phyloP scores from a whole-genome alignment of 768 basidiomycete species.

The Russula dissimulans region DNA sequence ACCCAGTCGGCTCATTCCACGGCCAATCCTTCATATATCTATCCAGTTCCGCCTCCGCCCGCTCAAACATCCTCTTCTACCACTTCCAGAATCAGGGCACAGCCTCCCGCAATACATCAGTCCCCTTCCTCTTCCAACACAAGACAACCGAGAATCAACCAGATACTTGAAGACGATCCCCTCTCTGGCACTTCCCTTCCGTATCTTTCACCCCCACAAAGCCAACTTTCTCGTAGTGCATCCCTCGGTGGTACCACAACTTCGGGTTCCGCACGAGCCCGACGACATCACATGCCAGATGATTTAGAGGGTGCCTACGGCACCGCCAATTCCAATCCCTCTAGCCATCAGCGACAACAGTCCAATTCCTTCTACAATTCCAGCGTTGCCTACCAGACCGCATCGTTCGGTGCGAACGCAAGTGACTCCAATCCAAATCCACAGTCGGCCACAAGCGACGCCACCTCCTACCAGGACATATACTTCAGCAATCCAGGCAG shows the following conservation, averaged over 20 bases:
- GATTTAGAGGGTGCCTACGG: slow-evolving; percentile 51
- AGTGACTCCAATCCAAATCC: slow-evolving; percentile 21
- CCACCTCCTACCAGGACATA: slow-evolving; percentile 40
- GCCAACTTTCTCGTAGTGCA: slow-evolving; percentile 55
- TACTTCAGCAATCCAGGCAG: slow-evolving; percentile 46
- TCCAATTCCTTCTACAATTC: slow-evolving; percentile 48
- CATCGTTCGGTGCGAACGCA: slow-evolving; percentile 30
- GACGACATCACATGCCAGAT: slow-evolving; percentile 62
- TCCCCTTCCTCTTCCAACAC: slow-evolving; percentile 32
- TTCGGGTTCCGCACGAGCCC: slow-evolving; percentile 36
- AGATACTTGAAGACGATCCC: slow-evolving; percentile 56
- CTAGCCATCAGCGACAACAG: slow-evolving; percentile 30
- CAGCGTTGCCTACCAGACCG: slow-evolving; percentile 49
- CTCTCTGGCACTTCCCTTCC: slow-evolving; percentile 34
- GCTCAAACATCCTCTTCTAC: slow-evolving; percentile 33
- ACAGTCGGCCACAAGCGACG: slow-evolving; percentile 35
- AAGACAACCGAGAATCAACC: slow-evolving; percentile 54
- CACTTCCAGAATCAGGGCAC: slow-evolving; percentile 31
- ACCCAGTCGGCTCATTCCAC: slow-evolving; percentile 48
- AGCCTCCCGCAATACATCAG: slow-evolving; percentile 46
- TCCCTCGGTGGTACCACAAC: slow-evolving; percentile 41
- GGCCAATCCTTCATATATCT: slow-evolving; percentile 45
- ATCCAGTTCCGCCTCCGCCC: slow-evolving; percentile 38
- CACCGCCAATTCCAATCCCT: slow-evolving; percentile 30
- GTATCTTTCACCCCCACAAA: slow-evolving; percentile 43